phyloP scores from a whole-genome alignment of 2,329 filamentous ascomycete genomes.

The Sporothrix globosa region DNA sequence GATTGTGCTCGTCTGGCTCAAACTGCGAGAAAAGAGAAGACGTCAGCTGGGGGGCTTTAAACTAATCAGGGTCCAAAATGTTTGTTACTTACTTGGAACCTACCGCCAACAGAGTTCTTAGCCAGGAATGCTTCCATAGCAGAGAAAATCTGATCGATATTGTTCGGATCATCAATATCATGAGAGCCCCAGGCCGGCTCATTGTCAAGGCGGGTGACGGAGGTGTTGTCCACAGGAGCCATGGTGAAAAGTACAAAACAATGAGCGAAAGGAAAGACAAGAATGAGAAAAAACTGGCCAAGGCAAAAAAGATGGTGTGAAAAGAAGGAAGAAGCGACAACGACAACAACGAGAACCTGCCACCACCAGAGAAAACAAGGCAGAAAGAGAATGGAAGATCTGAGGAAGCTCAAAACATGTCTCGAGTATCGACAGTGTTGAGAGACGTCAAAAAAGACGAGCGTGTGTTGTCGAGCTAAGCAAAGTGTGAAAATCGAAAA shows the following conservation, averaged over 20 bases:
- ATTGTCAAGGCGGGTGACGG: not conserved
- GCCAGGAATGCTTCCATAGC: slow-evolving; percentile 10
- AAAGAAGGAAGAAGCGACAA: not conserved
- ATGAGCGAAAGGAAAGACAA: not conserved
- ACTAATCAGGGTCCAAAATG: not conserved
- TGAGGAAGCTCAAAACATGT: not conserved
- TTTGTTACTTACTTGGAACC: slow-evolving; percentile 19
- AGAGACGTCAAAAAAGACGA: not conserved
- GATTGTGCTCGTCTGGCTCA: not conserved
- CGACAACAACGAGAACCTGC: too few species aligned
- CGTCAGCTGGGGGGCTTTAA: not conserved
- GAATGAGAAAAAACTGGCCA: not conserved
- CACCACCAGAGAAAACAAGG: not conserved
- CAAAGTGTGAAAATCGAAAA: not conserved
- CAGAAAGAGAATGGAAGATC: not conserved
- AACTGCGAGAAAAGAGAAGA: not conserved
- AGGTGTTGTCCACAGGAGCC: not conserved
- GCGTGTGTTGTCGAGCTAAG: not conserved
- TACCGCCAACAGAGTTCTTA: slow-evolving; percentile 18
- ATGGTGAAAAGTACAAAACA: not conserved
- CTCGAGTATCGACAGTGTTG: not conserved
- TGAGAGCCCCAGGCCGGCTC: not conserved
- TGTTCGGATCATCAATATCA: not conserved
- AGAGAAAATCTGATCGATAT: not conserved
- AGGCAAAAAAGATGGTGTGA: not conserved